Evolutionary conservation across 306 rosid species (phyloP).

Genomic region (Prunus mongolica): DNA sequence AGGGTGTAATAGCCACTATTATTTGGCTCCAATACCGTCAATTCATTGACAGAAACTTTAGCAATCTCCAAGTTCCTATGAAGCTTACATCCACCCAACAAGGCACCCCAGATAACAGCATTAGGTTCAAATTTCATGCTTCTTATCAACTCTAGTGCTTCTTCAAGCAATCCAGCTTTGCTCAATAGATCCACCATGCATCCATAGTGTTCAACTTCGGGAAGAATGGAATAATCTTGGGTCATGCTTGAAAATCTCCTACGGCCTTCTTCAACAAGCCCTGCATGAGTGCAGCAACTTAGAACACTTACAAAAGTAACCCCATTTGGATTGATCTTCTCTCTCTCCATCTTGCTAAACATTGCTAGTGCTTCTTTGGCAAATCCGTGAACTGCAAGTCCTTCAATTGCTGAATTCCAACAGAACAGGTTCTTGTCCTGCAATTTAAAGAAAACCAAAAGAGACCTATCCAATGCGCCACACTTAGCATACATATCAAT

Average conservation of each 20-base stretch:
- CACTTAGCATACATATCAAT: conserved; percentile 89
- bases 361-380: conserved; percentile 48
- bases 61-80: conserved; percentile 57
- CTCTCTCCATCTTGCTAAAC: conserved; percentile 56
- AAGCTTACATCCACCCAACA: conserved; percentile 76
- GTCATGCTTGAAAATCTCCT: conserved; percentile 53
- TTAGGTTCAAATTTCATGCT: conserved; percentile 55
- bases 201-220: conserved; percentile 68
- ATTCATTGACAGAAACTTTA: conserved; percentile 38
- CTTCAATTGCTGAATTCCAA: conserved; percentile 78
- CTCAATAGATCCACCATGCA: conserved; percentile 81
- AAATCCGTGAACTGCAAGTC: conserved; percentile 67
- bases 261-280: conserved; percentile 65
- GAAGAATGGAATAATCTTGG: conserved; percentile 42
- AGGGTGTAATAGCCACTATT: conserved; percentile 67
- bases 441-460: conserved; percentile 66
- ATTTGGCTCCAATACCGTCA: conserved; percentile 59
- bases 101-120: conserved; percentile 74
- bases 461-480: conserved; percentile 68
- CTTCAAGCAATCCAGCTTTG: conserved; percentile 70
- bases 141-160: conserved; percentile 58
- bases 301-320: conserved; percentile 67
- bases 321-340: conserved; percentile 57
- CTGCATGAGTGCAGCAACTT: conserved; percentile 74
- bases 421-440: conserved; percentile 60